Base-by-base conservation (phyloP, 495 filamentous ascomycete genomes). In the Hypoxylon fragiforme region DNA sequence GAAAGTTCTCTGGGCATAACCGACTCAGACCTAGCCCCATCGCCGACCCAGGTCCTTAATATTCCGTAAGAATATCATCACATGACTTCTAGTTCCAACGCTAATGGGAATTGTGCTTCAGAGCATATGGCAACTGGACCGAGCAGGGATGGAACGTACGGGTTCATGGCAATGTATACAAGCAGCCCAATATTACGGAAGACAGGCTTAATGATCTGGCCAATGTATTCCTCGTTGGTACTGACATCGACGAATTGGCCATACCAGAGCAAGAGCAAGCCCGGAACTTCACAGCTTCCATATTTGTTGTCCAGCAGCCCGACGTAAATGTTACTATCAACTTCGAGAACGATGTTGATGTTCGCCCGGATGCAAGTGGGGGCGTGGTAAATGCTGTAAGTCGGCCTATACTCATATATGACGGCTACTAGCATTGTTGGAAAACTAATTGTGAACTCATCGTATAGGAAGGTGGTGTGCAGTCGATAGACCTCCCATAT, bases 81-180 rank as follows among this genome's bases (percentile, higher is more conserved):
- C 14, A 13, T 11, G 30, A 11, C 18, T 12, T 5, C 9, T 5
- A 24, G 18, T 51, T 16, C 52, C 21, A 2, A 16, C 38, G 7
- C 36, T 50, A 30, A 60, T 49, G 44, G 35, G 31, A 9, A 32
- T 2, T 34, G 3, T 9, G 39, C 18, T 31, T 12, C 44, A 83
- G 79, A n/a, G 78, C 79, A n/a, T 91, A 92, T 65, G 88, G 78
- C 28, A 92, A 92, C 54, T 91, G 84, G 80, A 90, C 88, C n/a
- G 74, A 80, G 14, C 70, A 80, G 37, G 86, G 85, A 31, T 92
- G 88, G 88, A 89, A 85, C 47, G 72, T 90, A 4, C 79, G 84
- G 12, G 83, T 91, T 63, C 88, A 86, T 53, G 88, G 88, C 55
- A 89, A 89, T 62, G 83, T 90, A 13, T 92, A 85, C 73, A 91